Percentiles rank a stretch among this genome's conserved stretches.
Evolutionary conservation across 306 rosid species (phyloP).

Genomic region (Arachis stenosperma): DNA sequence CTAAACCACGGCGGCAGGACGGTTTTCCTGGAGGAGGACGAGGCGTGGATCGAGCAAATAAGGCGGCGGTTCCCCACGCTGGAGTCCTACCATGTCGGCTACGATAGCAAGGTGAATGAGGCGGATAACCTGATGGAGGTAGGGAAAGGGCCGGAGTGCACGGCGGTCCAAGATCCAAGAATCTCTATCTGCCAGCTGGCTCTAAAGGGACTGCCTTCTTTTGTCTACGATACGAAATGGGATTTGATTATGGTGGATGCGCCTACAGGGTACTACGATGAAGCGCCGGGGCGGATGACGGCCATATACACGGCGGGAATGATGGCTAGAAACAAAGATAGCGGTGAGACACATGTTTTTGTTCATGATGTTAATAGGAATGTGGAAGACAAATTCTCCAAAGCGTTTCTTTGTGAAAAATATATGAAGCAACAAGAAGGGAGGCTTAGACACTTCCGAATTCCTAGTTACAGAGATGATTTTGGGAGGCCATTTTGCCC

Average conservation of each 20-base stretch:
- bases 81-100: conserved; percentile 62
- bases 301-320: conserved; percentile 85
- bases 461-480: conserved; percentile 60
- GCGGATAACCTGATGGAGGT: conserved; percentile 65
- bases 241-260: conserved; percentile 94
- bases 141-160: conserved; percentile 68
- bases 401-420: conserved; percentile 60
- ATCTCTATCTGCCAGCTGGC: conserved; percentile 64
- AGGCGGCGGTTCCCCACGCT: conserved; percentile 54
- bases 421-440: conserved; percentile 70
- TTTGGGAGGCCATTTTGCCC: conserved; percentile 64
- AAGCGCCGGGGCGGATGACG: conserved; percentile 83
- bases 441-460: conserved; percentile 71
- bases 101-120: conserved; percentile 67
- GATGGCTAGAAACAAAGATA: conserved; percentile 68
- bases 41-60: conserved; percentile 71
- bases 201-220: conserved; percentile 58
- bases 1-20: conserved; percentile 72
- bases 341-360: conserved; percentile 61
- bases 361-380: conserved; percentile 80
- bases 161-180: conserved; percentile 52
- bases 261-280: conserved; percentile 69
- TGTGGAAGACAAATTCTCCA: conserved; percentile 73
- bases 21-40: conserved; percentile 74
- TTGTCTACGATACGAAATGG: conserved; percentile 62